Base-by-base conservation (phyloP, 768 basidiomycete genomes). In the Lepiota brunneoincarnata region DNA sequence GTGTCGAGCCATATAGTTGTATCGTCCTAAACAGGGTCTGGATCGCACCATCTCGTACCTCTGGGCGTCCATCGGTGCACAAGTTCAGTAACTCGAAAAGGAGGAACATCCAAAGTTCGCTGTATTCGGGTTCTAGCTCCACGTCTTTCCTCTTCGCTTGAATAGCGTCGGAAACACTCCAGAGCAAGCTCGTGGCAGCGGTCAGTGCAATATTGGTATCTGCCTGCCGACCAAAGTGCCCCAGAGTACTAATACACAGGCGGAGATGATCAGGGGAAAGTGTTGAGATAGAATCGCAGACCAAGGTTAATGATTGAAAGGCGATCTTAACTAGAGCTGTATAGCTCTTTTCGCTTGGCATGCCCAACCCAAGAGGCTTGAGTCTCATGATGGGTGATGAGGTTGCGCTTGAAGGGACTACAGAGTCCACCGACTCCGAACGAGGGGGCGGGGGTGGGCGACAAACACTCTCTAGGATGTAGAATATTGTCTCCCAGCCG, bases 141-240 rank as follows among this genome's bases (percentile, higher is more conserved):
- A 69, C 69, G 54, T 78, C 72, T 59, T 86, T 86, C 18, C 91
- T 80, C 64, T 91, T 89, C 6, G 87, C 82, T 63, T 96, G 93
- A 34, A 98, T 91, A 1, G 92, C 89, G 65, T 99, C 96, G 0
- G 95, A 97, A 0, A 99, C 91, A 56, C 91, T 89, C 96, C 96
- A 98, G 4, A 99, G 75, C 2, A 98, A 72, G 49, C 92, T 93
- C 54, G 93, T 93, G 0, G 95, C 93, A 0, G 93, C 92, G 1
- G 96, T 96, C 51, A 99, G 72, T 1, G 94, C 91, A 52, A 99
- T 96, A 61, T 99, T 99, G 36, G 96, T 95, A 59, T 98, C 97
- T 0, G 84, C 80, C 63, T 98, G 96, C 15, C 87, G 81, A 6
- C 95, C 94, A 68, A 96, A 99, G 51, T 89, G 86, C 4, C 92